These are phyloP conservation scores for Irpex sp. DNA, from an alignment of 1,284 basidiomycete genomes.

Conservation along the genomic window DNA sequence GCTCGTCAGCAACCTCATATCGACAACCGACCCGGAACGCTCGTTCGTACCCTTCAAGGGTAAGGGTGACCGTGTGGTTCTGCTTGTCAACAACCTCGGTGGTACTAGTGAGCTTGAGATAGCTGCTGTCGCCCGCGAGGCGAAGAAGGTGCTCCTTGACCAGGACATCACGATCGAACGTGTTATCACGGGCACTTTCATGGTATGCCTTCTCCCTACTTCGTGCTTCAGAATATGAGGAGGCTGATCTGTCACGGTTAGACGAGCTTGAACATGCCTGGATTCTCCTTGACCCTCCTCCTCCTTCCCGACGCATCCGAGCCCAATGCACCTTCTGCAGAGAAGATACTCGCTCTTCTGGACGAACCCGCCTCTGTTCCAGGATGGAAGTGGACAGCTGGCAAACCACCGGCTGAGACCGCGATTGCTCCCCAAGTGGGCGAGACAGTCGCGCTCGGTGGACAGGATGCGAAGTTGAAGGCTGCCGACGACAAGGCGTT, in stretches of 20 bases:
- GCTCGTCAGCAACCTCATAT: constrained; percentile 70
- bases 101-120: constrained; percentile 86
- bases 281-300: constrained; percentile 86
- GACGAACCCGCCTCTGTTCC: constrained; percentile 73
- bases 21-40: constrained; percentile 76
- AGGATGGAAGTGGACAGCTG: constrained; percentile 79
- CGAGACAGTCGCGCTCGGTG: constrained; percentile 12
- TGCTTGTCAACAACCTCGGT: constrained; percentile 79
- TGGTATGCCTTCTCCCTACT: constrained; percentile 60
- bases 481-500: constrained; percentile 47
- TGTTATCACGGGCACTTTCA: constrained; percentile 75
- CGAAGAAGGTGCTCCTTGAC: constrained; percentile 45
- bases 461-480: constrained; percentile 24
- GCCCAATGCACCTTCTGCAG: constrained; percentile 32
- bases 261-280: constrained; percentile 93
- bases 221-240: too few species aligned
- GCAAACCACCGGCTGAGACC: constrained; percentile 28
- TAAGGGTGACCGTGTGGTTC: constrained; percentile 51
- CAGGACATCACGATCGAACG: constrained; percentile 58
- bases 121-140: constrained; percentile 61
- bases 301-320: constrained; percentile 58
- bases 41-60: constrained; percentile 77
- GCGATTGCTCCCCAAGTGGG: constrained; percentile 20
- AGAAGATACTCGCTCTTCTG: constrained; percentile 63
- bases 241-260: constrained; percentile 23